Conservation (phyloP, 805 yeast species). For the Candida piceae region DNA sequence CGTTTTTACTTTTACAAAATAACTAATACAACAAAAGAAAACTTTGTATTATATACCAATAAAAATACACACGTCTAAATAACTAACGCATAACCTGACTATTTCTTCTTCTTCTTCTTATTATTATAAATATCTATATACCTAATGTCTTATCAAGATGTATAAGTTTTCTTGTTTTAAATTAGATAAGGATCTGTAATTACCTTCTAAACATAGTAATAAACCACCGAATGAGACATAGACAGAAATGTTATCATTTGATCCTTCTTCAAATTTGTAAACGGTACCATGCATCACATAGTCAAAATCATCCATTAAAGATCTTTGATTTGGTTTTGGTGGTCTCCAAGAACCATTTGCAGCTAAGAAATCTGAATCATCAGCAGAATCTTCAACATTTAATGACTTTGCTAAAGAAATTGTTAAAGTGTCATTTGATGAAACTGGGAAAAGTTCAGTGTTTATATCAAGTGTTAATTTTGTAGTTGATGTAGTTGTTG, state of each 20-base stretch:
- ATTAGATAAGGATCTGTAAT: slow-evolving; percentile 79
- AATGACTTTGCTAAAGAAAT: slow-evolving; percentile 80
- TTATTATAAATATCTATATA: not conserved
- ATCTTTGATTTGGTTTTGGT: slow-evolving; percentile 76
- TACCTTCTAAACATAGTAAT: slow-evolving; percentile 90
- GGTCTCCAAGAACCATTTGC: slow-evolving; percentile 72
- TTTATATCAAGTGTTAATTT: slow-evolving; percentile 85
- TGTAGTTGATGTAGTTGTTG: slow-evolving; percentile 75
- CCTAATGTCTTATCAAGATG: slow-evolving; percentile 68
- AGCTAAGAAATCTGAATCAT: slow-evolving; percentile 42
- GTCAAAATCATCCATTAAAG: slow-evolving; percentile 94
- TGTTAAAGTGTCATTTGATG: slow-evolving; percentile 70
- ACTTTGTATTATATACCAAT: too few species aligned
- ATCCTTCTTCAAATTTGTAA: slow-evolving; percentile 88
- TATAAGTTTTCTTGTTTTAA: slow-evolving; percentile 94
- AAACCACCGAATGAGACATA: slow-evolving; percentile 96
- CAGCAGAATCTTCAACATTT: slow-evolving; percentile 42
- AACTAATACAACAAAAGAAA: too few species aligned
- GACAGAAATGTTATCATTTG: slow-evolving; percentile 67
- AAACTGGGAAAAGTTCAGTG: slow-evolving; percentile 85
- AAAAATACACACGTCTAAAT: too few species aligned
- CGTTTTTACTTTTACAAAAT: too few species aligned
- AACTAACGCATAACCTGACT: not conserved
- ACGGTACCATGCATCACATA: slow-evolving; percentile 98
- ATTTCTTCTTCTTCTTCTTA: not conserved